Base-by-base conservation (phyloP, 805 yeast species). In the Nakazawaea populi region DNA sequence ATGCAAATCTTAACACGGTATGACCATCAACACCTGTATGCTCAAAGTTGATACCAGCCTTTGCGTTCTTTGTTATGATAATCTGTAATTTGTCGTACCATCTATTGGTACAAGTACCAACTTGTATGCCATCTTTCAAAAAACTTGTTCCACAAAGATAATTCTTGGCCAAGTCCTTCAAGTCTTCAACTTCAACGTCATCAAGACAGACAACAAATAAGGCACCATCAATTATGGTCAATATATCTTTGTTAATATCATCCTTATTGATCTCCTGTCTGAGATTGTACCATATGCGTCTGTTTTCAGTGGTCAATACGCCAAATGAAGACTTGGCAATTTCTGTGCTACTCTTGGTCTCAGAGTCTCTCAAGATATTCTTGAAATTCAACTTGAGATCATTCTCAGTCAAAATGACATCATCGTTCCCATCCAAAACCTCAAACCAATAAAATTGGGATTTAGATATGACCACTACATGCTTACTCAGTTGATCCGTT, bases 11-110 rank as follows among this genome's bases (percentile, higher is more conserved):
- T 57, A 90, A 71, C 4, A 90, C 96, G 0, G 97, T 90, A 66
- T 90, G 97, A 51, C 97, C 97, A 68, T 90, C 97, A 30, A 90
- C 95, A 58, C 96, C 96, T 0, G 97, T 87, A 62, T 90, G 94
- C 62, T 90, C 97, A 63, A 90, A 90, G 66, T 91, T 90, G 57
- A 90, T 83, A 31, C 97, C 97, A 2, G 94, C 96, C 66, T 87
- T 87, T 28, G 95, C 96, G 66, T 90, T 89, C 64, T 83, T 81
- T 4, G 96, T 89, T 50, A 90, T 80, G 49, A 90, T 90, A 56
- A 90, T 76, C 67, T 90, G 97, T 56, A 90, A 69, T 68, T 90
- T 90, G 68, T 90, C 97, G 64, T 89, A 90, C 97, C 96, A 90
- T 64, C 97, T 74, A 67, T 90, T 90, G 35, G 96, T 86, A 69